These are phyloP conservation scores for Heterobasidion parviporum DNA, from an alignment of 1,284 basidiomycete genomes.

Conservation along the genomic window DNA sequence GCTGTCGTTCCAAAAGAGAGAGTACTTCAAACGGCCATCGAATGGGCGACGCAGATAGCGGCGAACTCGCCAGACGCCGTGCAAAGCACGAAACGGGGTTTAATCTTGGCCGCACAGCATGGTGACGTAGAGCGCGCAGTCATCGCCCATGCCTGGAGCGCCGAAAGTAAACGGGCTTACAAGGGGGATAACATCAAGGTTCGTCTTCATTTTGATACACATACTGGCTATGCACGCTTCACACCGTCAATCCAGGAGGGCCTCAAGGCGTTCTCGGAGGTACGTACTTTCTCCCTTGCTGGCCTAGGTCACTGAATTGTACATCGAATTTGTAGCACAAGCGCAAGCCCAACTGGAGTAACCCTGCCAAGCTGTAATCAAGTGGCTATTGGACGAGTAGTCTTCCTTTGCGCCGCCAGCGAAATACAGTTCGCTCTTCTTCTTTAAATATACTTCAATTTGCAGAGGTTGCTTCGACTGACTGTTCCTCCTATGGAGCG, in stretches of 20 bases:
- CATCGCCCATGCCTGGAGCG: conserved; percentile 36
- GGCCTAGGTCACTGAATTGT: neutral
- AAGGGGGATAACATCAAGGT: conserved; percentile 69
- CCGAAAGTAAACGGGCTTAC: conserved; percentile 51
- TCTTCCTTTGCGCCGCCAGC: no score
- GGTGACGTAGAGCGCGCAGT: conserved; percentile 50
- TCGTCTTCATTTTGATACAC: conserved; percentile 6
- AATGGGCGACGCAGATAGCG: conserved; percentile 52
- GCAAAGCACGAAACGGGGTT: conserved; percentile 64
- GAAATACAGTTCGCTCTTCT: no score
- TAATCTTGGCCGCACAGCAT: conserved; percentile 45
- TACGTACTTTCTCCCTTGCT: conserved; percentile 12
- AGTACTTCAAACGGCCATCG: conserved; percentile 57
- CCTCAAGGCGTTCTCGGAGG: conserved; percentile 32
- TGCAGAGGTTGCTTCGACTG: no score
- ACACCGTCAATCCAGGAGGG: conserved; percentile 25
- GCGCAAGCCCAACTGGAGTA: conserved; percentile 51
- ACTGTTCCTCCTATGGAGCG: no score
- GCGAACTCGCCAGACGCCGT: conserved; percentile 76
- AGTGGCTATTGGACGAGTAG: neutral
- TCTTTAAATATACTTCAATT: no score
- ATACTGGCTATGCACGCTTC: neutral
- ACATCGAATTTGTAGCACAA: conserved; percentile 18
- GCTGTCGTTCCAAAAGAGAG: conserved; percentile 49
- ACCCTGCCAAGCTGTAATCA: conserved; percentile 45